Evolutionary conservation across 768 basidiomycete genomes (phyloP).

Genomic region (Fomitopsis serialis): DNA sequence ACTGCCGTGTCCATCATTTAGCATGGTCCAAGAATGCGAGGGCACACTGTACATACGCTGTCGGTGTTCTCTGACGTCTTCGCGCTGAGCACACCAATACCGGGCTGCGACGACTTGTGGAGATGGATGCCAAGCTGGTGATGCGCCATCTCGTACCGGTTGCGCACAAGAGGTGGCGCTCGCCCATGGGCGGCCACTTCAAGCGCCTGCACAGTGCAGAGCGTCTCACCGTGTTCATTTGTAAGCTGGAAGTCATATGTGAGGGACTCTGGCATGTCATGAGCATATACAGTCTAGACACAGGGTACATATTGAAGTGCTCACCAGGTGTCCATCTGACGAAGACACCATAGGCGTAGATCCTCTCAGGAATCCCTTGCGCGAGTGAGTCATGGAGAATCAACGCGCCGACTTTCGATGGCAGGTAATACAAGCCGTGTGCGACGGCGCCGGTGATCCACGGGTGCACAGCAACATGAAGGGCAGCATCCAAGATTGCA

Average conservation of each 20-base stretch:
- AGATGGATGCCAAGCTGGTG: neutral
- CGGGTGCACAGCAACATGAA: constrained; percentile 29
- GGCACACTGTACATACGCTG: neutral
- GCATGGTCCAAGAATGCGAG: neutral
- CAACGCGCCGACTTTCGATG: constrained; percentile 16
- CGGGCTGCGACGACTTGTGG: neutral
- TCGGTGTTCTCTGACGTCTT: neutral
- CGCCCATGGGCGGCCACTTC: constrained; percentile 10
- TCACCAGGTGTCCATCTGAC: constrained; percentile 26
- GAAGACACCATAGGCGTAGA: constrained; percentile 20
- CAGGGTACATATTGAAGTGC: neutral
- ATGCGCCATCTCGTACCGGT: neutral
- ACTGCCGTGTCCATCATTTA: neutral
- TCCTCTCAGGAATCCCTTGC: constrained; percentile 4
- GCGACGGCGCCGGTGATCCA: constrained; percentile 25
- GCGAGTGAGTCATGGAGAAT: constrained; percentile 12
- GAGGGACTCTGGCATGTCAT: constrained; percentile 15
- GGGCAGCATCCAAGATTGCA: constrained; percentile 31
- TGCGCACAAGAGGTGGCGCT: neutral
- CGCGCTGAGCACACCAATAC: too few species aligned
- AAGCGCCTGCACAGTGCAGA: constrained; percentile 13
- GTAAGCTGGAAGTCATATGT: constrained; percentile 22
- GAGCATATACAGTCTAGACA: neutral
- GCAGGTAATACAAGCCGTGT: constrained; percentile 27
- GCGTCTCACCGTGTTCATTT: constrained; percentile 20